Conservation (phyloP, 208 protist species). For the Porcisia hertigi region DNA sequence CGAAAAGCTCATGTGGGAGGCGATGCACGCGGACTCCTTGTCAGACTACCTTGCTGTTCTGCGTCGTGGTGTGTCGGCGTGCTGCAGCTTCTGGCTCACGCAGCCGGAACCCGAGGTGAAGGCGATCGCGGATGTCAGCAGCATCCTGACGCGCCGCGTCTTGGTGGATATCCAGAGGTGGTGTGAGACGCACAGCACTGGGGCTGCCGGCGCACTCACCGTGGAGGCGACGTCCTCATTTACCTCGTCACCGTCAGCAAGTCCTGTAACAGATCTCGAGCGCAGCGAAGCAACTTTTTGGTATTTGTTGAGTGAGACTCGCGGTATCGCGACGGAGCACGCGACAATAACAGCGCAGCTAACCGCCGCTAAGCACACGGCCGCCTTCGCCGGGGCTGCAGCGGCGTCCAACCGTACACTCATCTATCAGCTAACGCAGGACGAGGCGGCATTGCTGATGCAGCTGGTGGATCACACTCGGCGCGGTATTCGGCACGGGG, state of each 20-base stretch:
- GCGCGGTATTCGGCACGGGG: conserved; percentile 46
- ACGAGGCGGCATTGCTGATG: conserved; percentile 51
- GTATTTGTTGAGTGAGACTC: conserved; percentile 44
- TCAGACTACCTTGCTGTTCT: conserved; percentile 49
- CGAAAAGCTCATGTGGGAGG: conserved; percentile 78
- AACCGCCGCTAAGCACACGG: conserved; percentile 32
- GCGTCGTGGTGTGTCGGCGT: conserved; percentile 47
- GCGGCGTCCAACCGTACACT: conserved; percentile 42
- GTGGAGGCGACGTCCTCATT: not conserved
- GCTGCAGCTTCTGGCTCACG: conserved; percentile 61
- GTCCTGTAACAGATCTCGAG: conserved; percentile 37
- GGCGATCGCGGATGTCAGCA: conserved; percentile 69
- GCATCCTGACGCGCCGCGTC: conserved; percentile 60
- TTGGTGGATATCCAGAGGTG: conserved; percentile 28
- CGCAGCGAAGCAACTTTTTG: conserved; percentile 64
- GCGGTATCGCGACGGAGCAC: conserved; percentile 48
- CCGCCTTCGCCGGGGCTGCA: conserved; percentile 9
- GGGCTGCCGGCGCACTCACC: not conserved
- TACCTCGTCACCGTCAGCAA: not conserved
- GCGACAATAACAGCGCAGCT: conserved; percentile 45
- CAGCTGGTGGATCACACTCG: conserved; percentile 34
- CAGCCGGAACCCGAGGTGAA: conserved; percentile 48
- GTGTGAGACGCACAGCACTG: not conserved
- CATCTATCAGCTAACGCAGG: conserved; percentile 64
- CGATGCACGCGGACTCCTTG: conserved; percentile 64